Base-by-base conservation (phyloP, 148 eudicot species). In the Beta vulgaris region DNA sequence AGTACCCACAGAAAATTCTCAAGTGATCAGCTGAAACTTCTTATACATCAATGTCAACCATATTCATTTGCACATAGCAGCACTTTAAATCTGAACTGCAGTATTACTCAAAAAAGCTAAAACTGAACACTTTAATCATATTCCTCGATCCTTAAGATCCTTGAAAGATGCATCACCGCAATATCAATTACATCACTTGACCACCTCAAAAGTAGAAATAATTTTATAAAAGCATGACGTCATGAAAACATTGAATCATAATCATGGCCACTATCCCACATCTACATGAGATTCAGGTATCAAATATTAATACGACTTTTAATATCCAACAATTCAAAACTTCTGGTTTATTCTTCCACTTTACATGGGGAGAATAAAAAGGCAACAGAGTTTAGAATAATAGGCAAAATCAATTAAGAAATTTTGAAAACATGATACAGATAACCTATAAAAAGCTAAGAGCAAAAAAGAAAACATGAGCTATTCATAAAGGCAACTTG, bases 1-100 rank as follows among this genome's bases (percentile, higher is more conserved):
- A 34, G 36, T 67, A 65, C 18, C 64, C 74, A 48, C 14, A 13
- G 8, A 34, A 28, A 74, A 4, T 39, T 37, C n/a, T 37, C 12
- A 57, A 57, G 28, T 49, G 68, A 37, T 63, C 31, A 73, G 67
- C 34, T 73, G 67, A 42, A 3, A 14, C 32, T 26, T 36, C 49
- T n/a, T 4, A 42, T n/a, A n/a, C 25, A 34, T 31, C 46, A 10
- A 25, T 16, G 43, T 3, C 35, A 36, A 59, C 42, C 18, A 28
- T 63, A 42, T 29, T 32, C 8, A 72, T 60, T 10, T 29, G 46
- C 46, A 2, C 29, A 42, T 35, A n/a, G 25, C 3, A 32, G 43
- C 25, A 43, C 16, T 43, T 0, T 49, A 31, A 44, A 40, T 32
- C 23, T 16, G 12, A 53, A 75, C 11, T 31, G 26, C 35, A 28